Evolutionary conservation across 345 rosid species (phyloP).

Genomic region (Murraya koenigii): DNA sequence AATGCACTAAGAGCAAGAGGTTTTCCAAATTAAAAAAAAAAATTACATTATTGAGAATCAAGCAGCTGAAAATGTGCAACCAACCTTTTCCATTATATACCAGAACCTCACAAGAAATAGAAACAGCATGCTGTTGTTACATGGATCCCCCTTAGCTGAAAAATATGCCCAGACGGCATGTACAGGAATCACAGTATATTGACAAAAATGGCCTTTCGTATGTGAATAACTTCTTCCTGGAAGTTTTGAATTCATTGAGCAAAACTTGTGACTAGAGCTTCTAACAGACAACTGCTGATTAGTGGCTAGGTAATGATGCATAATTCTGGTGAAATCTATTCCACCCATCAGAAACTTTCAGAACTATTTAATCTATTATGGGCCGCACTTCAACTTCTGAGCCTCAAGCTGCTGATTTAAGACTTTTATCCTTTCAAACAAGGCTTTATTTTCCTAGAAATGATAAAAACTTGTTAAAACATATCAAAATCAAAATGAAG

Average conservation of each 20-base stretch:
- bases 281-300: neutral
- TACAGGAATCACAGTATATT: neutral
- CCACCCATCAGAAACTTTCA: neutral
- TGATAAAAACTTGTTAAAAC: neutral
- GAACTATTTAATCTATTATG: slow-evolving; percentile 11
- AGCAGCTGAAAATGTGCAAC: neutral
- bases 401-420: slow-evolving; percentile 47
- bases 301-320: neutral
- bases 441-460: slow-evolving; percentile 53
- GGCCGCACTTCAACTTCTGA: slow-evolving; percentile 44
- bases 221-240: neutral
- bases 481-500: slow-evolving; percentile 15
- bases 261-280: neutral
- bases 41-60: neutral
- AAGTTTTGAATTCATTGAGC: slow-evolving; percentile 5
- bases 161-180: neutral
- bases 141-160: neutral
- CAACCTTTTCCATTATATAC: neutral
- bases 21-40: neutral
- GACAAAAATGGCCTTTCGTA: neutral
- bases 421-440: slow-evolving; percentile 43
- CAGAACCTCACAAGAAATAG: neutral
- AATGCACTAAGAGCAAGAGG: neutral
- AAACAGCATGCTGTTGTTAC: neutral
- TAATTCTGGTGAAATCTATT: neutral